A percentile compares a stretch with the other conserved stretches of the same genome.
Conservation (phyloP, 2,329 filamentous ascomycete species). For the Ceratocystiopsis brevicomis region DNA sequence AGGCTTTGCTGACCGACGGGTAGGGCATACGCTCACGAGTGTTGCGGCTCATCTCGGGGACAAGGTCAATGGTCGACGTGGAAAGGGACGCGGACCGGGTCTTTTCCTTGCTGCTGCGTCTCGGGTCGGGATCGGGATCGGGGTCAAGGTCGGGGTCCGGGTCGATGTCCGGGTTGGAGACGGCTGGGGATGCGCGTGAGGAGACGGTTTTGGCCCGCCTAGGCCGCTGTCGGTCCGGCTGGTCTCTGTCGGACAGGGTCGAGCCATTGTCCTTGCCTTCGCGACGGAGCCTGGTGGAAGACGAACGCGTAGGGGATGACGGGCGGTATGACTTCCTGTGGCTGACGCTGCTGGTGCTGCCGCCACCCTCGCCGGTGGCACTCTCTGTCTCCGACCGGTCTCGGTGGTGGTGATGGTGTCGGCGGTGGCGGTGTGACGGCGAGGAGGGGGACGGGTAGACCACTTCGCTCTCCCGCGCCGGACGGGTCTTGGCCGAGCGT, state of each 20-base stretch:
- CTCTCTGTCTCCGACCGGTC: no score
- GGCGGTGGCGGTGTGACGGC: slow-evolving; percentile 1
- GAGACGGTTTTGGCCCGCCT: not conserved
- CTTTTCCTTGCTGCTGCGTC: no score
- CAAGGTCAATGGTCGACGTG: slow-evolving; percentile 19
- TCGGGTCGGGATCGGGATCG: no score
- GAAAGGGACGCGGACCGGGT: slow-evolving; percentile 1
- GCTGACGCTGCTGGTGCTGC: no score
- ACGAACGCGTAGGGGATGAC: not conserved
- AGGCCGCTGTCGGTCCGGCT: not conserved
- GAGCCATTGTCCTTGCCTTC: slow-evolving; percentile 3
- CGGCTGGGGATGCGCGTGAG: not conserved
- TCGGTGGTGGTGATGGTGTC: not conserved
- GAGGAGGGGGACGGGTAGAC: slow-evolving; percentile 2
- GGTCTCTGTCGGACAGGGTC: not conserved
- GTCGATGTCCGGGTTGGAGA: not conserved
- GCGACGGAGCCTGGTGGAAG: not conserved
- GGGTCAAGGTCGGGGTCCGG: not conserved
- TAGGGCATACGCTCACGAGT: slow-evolving; percentile 42
- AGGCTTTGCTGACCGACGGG: slow-evolving; percentile 70
- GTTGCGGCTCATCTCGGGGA: slow-evolving; percentile 26
- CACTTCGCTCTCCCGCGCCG: slow-evolving; percentile 7
- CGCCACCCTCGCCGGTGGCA: no score
- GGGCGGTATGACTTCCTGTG: slow-evolving; percentile 1
- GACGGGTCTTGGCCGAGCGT: slow-evolving; percentile 2